These are phyloP conservation scores for Cryptococcus sp. DNA, from an alignment of 1,284 basidiomycete genomes.

Conservation along the genomic window DNA sequence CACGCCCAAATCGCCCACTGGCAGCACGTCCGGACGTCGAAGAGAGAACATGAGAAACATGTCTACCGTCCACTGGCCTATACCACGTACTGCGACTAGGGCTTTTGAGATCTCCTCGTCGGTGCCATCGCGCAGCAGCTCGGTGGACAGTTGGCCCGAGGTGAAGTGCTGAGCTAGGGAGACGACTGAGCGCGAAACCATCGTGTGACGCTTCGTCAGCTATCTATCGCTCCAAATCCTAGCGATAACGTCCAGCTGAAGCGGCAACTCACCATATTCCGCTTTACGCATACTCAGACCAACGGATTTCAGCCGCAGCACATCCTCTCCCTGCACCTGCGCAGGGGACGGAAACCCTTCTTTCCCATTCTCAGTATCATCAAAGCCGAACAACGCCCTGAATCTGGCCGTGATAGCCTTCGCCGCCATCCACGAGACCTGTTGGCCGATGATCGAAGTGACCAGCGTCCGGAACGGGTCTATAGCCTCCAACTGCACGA, in stretches of 20 bases:
- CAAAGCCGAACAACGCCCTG: conserved; percentile 68
- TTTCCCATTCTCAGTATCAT: conserved; percentile 11
- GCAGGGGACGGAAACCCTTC: conserved; percentile 67
- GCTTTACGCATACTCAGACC: conserved; percentile 79
- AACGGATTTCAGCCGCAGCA: conserved; percentile 65
- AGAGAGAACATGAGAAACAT: conserved; percentile 90
- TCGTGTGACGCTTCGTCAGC: not conserved
- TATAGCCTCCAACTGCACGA: conserved; percentile 28
- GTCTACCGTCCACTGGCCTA: conserved; percentile 69
- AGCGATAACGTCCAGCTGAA: not conserved
- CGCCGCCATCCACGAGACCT: conserved; percentile 89
- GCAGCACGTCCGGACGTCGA: conserved; percentile 76
- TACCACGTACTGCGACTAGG: conserved; percentile 75
- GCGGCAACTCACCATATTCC: conserved; percentile 67
- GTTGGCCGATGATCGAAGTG: conserved; percentile 76
- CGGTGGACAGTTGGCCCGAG: conserved; percentile 72
- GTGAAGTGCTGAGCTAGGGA: conserved; percentile 76
- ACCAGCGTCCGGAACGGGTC: conserved; percentile 61
- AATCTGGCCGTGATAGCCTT: conserved; percentile 83
- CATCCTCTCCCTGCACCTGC: conserved; percentile 65
- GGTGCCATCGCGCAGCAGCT: conserved; percentile 67
- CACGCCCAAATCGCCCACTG: conserved; percentile 78
- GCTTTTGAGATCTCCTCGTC: conserved; percentile 75
- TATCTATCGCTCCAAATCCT: too few relatives aligned
- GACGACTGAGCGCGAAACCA: conserved; percentile 59